Base-by-base conservation (phyloP, 2,329 filamentous ascomycete genomes). In the Monosporascus cannonballus region DNA sequence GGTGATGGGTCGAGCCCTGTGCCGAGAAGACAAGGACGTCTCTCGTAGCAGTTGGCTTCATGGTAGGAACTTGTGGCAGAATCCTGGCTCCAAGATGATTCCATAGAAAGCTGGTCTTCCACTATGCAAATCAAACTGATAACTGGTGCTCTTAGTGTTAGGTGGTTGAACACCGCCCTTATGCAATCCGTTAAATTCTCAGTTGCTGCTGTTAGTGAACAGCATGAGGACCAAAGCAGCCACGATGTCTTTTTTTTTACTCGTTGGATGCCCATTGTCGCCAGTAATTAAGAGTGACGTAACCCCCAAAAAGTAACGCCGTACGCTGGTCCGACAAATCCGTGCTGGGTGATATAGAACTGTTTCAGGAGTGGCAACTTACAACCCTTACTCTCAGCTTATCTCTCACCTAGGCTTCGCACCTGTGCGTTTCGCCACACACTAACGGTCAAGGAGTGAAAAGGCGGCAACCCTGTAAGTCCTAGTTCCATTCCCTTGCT, bases 1-100 rank as follows among this genome's bases (percentile, higher is more conserved):
- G n/a, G 25, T 51, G 50, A 18, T 44, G 50, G 22, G 42, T 51
- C 27, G 50, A 51, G 14, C 50, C 50, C 50, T 51, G 50, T 30
- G 45, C 50, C 18, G 50, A 45, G 41, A 51, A 51, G n/a, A 51
- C 25, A 34, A 51, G 50, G 14, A 51, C 45, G 34, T 51, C 50
- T 22, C 42, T 20, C n/a, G 42, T 45, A 20, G 25, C 20, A 17
- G 42, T 45, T 22, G 42, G 7, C 9, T 15, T 20, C 42, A 27
- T 24, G 15, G 42, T 27, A 4, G 25, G 20, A 45, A 27, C 2
- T 17, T 27, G 39, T 39, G 2, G 37, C 15, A 1, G 37, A 18
- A 18, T 39, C 15, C 8, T 39, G 18, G 37, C 25, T 27, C 8
- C 15, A 39, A 39, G 11, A 17, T 2, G 6, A 25, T 45, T 3